Conservation (phyloP, 2,329 filamentous ascomycete genomes). For the Claviceps quebecensis region DNA sequence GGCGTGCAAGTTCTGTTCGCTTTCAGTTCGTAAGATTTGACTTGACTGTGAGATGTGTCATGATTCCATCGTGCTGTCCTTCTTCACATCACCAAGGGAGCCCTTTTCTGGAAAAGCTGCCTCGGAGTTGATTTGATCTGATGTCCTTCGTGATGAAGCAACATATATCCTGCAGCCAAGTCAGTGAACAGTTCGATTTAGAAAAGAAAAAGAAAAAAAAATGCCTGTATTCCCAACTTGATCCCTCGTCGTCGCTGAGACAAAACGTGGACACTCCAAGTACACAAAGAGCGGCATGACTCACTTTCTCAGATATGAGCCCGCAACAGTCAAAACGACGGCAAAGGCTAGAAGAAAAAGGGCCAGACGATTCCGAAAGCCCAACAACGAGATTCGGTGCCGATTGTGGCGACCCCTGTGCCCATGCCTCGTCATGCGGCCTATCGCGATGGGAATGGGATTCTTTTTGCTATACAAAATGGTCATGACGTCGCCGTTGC, state of each 20-base stretch:
- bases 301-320: conserved; percentile 9
- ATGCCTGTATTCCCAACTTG: not conserved
- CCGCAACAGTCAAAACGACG: conserved; percentile 8
- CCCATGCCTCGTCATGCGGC: not conserved
- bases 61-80: not conserved
- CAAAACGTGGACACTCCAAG: no score
- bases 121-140: not conserved
- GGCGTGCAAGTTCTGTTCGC: not conserved
- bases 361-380: conserved; percentile 8
- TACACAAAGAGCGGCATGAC: not conserved
- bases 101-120: conserved; percentile 1
- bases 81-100: not conserved
- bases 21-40: not conserved
- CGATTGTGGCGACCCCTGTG: not conserved
- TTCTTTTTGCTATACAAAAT: conserved; percentile 1
- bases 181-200: not conserved
- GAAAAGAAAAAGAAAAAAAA: not conserved
- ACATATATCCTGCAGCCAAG: conserved; percentile 1
- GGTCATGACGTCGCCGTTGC: conserved; percentile 9
- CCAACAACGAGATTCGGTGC: conserved; percentile 4
- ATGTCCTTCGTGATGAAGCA: not conserved
- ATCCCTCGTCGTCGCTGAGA: no score
- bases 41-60: not conserved
- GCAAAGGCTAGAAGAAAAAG: conserved; percentile 8
- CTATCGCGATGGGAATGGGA: not conserved